Evolutionary conservation across 148 eudicot genomes (phyloP).

Genomic region (Agrostemma githago): DNA sequence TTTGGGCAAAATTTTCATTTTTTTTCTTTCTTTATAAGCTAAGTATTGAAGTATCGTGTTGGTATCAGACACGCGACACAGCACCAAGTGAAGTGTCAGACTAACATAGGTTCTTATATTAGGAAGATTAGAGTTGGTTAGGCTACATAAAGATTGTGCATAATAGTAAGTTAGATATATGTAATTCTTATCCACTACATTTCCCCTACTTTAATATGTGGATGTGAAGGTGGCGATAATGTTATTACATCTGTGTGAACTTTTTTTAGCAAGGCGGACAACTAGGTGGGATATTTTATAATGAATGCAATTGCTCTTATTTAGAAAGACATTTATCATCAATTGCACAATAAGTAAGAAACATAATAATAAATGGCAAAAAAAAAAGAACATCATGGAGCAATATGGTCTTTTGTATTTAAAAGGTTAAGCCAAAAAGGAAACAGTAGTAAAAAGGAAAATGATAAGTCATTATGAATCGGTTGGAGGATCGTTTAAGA

Average conservation of each 20-base stretch:
- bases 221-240: slow-evolving; percentile 10
- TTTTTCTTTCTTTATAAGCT: too few relatives aligned
- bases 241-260: not conserved
- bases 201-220: not conserved
- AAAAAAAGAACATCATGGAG: not conserved
- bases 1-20: too few relatives aligned
- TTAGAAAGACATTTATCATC: not conserved
- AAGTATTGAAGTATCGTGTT: too few relatives aligned
- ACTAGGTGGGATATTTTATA: slow-evolving; percentile 1
- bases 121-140: not conserved
- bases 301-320: not conserved
- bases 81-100: too few relatives aligned
- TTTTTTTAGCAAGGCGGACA: slow-evolving; percentile 5
- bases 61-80: too few relatives aligned
- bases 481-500: not conserved
- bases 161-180: not conserved
- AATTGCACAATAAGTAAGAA: not conserved
- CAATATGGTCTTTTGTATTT: not conserved
- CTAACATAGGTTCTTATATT: not conserved
- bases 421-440: not conserved
- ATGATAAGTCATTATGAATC: not conserved
- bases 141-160: not conserved
- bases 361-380: not conserved
- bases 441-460: not conserved
- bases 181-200: not conserved